A percentile compares a stretch with the other conserved stretches of the same genome.
Evolutionary conservation across 78 protist genomes (phyloP).

Genomic region (Cavenderia fasciculata): DNA sequence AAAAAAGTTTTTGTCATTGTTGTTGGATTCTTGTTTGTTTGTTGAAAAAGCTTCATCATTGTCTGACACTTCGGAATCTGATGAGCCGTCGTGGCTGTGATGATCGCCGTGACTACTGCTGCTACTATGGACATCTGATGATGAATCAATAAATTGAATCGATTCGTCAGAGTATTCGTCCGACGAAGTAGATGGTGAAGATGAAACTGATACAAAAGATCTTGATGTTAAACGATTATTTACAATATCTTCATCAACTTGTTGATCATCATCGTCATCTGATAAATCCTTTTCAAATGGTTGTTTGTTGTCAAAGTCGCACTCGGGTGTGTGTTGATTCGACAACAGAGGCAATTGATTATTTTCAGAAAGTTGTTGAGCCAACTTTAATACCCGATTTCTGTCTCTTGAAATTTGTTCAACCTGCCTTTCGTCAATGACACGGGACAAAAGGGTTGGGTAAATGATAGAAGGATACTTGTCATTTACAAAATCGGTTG

Average conservation of each 20-base stretch:
- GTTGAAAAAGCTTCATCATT: no score
- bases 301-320: not conserved
- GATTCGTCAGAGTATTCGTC: slow-evolving; percentile 43
- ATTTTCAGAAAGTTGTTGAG: not conserved
- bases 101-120: no score
- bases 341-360: slow-evolving; percentile 6
- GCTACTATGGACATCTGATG: no score
- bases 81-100: no score
- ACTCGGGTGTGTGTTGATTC: not conserved
- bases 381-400: slow-evolving; percentile 19
- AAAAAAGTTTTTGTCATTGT: no score
- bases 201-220: not conserved
- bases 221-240: not conserved
- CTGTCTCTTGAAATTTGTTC: slow-evolving; percentile 60
- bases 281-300: not conserved
- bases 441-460: slow-evolving; percentile 43
- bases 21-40: no score
- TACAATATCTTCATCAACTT: no score
- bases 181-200: slow-evolving; percentile 1
- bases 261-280: not conserved
- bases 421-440: slow-evolving; percentile 60
- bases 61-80: no score
- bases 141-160: no score
- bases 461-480: slow-evolving; percentile 15
- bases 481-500: slow-evolving; percentile 30